These are phyloP conservation scores for Suhomyces prunicola DNA, from an alignment of 805 yeast genomes.

Conservation along the genomic window DNA sequence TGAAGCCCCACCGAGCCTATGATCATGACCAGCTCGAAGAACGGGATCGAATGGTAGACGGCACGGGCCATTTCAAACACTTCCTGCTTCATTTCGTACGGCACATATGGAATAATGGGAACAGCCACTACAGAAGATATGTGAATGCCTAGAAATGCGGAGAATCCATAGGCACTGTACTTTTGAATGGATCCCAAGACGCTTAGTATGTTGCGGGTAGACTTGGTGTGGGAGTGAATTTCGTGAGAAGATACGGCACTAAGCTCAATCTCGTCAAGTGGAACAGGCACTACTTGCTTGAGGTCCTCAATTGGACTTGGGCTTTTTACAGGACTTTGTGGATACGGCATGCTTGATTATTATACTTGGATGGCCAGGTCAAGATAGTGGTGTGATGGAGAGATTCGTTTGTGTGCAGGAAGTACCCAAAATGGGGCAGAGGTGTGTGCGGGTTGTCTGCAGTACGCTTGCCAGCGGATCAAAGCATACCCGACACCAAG, in stretches of 20 bases:
- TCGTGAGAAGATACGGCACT: not conserved
- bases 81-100: constrained; percentile 46
- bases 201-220: not conserved
- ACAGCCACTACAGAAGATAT: constrained; percentile 49
- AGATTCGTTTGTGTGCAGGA: not conserved
- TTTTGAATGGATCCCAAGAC: constrained; percentile 41
- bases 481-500: not conserved
- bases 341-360: constrained; percentile 1
- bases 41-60: constrained; percentile 51
- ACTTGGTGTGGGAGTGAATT: not conserved
- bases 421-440: no score
- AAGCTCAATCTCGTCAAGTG: not conserved
- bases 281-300: not conserved
- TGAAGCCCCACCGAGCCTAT: constrained; percentile 49
- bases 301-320: not conserved
- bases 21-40: constrained; percentile 48
- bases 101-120: constrained; percentile 44
- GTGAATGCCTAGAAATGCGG: constrained; percentile 58
- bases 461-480: not conserved
- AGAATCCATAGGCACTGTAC: constrained; percentile 58
- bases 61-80: constrained; percentile 58
- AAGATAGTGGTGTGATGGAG: not conserved
- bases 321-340: not conserved
- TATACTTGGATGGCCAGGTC: not conserved
- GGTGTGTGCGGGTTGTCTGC: not conserved